A percentile compares a stretch with the other conserved stretches of the same genome.
Evolutionary conservation across 805 yeast genomes (phyloP).

Genomic region (Kodamaea laetipori): DNA sequence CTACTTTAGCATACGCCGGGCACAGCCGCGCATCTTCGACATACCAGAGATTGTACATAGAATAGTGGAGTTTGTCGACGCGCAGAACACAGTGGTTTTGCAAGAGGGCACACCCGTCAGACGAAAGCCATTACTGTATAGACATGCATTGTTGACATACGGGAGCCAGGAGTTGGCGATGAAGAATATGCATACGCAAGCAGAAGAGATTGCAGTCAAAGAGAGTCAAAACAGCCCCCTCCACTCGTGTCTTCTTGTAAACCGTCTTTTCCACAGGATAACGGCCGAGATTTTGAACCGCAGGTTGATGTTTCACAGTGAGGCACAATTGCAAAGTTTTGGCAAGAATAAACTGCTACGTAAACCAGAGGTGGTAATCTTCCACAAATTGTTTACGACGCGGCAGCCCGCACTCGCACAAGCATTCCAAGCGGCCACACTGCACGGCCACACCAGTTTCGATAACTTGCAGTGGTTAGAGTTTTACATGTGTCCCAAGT

Average conservation of each 20-base stretch:
- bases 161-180: conserved; percentile 34
- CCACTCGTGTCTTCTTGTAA: conserved; percentile 67
- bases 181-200: conserved; percentile 7
- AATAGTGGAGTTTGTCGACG: conserved; percentile 64
- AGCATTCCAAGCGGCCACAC: conserved; percentile 8
- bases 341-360: conserved; percentile 20
- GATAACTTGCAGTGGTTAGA: conserved; percentile 67
- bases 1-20: conserved; percentile 11
- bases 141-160: conserved; percentile 69
- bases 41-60: conserved; percentile 74
- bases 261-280: conserved; percentile 61
- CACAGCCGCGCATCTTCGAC: conserved; percentile 51
- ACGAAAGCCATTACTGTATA: conserved; percentile 66
- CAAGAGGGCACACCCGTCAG: conserved; percentile 60
- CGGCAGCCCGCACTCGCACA: conserved; percentile 55
- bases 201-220: too few relatives aligned
- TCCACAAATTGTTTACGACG: conserved; percentile 64
- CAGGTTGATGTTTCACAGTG: conserved; percentile 56
- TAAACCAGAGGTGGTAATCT: conserved; percentile 50
- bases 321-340: conserved; percentile 46
- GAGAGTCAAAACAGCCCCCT: conserved; percentile 30
- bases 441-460: conserved; percentile 42
- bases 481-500: conserved; percentile 76
- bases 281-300: conserved; percentile 57
- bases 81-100: conserved; percentile 53